Evolutionary conservation across 805 yeast species (phyloP).

Genomic region (Zygotorulaspora florentina): DNA sequence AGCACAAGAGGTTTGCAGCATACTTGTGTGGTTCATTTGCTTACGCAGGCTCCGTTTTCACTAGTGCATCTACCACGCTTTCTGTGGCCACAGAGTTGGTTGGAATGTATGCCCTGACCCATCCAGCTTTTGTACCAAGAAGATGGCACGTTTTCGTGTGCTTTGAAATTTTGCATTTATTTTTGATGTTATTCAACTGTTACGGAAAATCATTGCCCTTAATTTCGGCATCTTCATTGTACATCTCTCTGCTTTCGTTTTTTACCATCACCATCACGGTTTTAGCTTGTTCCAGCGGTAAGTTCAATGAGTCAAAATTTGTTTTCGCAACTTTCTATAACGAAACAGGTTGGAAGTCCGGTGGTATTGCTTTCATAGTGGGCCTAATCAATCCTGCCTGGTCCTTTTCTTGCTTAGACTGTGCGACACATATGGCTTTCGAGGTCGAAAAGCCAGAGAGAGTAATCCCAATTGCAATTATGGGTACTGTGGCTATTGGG

Average conservation of each 20-base stretch:
- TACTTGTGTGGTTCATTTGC: conserved; percentile 63
- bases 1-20: conserved; percentile 43
- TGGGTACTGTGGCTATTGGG: conserved; percentile 66
- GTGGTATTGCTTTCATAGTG: conserved; percentile 60
- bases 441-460: conserved; percentile 57
- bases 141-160: conserved; percentile 58
- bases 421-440: conserved; percentile 71
- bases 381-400: conserved; percentile 69
- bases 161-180: conserved; percentile 45
- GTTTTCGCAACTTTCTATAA: conserved; percentile 57
- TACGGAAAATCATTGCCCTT: conserved; percentile 52
- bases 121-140: conserved; percentile 37
- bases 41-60: conserved; percentile 60
- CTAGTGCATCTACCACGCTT: conserved; percentile 58
- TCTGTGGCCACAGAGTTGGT: conserved; percentile 52
- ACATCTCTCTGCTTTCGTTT: conserved; percentile 52
- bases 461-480: conserved; percentile 61
- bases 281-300: conserved; percentile 52
- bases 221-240: conserved; percentile 49
- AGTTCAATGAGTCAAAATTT: conserved; percentile 50
- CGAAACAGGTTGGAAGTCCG: conserved; percentile 57
- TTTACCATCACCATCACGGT: conserved; percentile 53
- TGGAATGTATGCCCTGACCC: conserved; percentile 44
- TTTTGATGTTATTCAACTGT: conserved; percentile 49
- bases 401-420: conserved; percentile 66